A percentile compares a stretch with the other conserved stretches of the same genome.
phyloP scores from a whole-genome alignment of 306 rosid species.

The cucumber (Cucumis sativus) region Cucumber_9930_V3 NC_026660.2:1466501-1467000 shows the following conservation, averaged over 20 bases:
- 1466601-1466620: not conserved
- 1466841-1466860: not conserved
- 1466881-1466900: too few species aligned
- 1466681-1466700: constrained; percentile 8
- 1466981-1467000: not conserved
- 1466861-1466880: not conserved
- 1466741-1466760: constrained; percentile 49
- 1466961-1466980: not conserved
- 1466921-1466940: not conserved
- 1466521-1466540: too few species aligned
- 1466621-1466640: not conserved
- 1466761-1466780: constrained; percentile 56
- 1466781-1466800: constrained; percentile 97
- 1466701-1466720: constrained; percentile 29
- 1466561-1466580: too few species aligned
- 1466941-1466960: not conserved
- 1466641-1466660: constrained; percentile 15
- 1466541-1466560: too few species aligned
- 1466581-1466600: too few species aligned
- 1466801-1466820: constrained; percentile 83
- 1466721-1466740: constrained; percentile 51
- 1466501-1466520: too few species aligned
- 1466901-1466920: not conserved
- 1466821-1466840: constrained; percentile 56
- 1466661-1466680: constrained; percentile 1